Evolutionary conservation across 805 yeast genomes (phyloP).

Genomic region (Cyberlindnera sargentensis): DNA sequence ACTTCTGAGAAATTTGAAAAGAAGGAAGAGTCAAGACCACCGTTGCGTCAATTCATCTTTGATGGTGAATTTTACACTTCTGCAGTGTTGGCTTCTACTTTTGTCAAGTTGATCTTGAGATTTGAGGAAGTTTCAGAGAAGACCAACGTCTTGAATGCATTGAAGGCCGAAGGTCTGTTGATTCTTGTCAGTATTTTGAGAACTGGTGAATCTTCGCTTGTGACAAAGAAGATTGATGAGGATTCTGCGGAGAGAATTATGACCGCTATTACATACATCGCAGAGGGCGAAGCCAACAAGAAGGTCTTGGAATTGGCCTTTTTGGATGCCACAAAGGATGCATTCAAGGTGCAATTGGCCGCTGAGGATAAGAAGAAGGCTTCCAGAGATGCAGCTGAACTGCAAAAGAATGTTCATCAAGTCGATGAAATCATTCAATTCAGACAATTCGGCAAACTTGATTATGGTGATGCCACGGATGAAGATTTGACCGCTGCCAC

Average conservation of each 20-base stretch:
- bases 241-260: slow-evolving; percentile 94
- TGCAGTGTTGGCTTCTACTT: slow-evolving; percentile 78
- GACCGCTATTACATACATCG: slow-evolving; percentile 75
- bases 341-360: slow-evolving; percentile 67
- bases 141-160: slow-evolving; percentile 62
- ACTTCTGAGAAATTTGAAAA: slow-evolving; percentile 41
- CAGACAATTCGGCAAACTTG: slow-evolving; percentile 61
- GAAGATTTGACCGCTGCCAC: slow-evolving; percentile 57
- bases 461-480: slow-evolving; percentile 38
- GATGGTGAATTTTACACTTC: slow-evolving; percentile 89
- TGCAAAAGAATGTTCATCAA: slow-evolving; percentile 60
- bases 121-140: slow-evolving; percentile 51
- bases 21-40: slow-evolving; percentile 43
- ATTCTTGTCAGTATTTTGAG: slow-evolving; percentile 88
- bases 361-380: slow-evolving; percentile 52
- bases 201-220: slow-evolving; percentile 70
- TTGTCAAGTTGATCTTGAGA: slow-evolving; percentile 81
- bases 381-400: slow-evolving; percentile 46
- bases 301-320: slow-evolving; percentile 55
- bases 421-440: slow-evolving; percentile 74
- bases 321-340: slow-evolving; percentile 80
- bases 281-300: slow-evolving; percentile 48
- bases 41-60: slow-evolving; percentile 73
- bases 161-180: slow-evolving; percentile 91
- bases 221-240: slow-evolving; percentile 78